phyloP scores from a whole-genome alignment of 2,329 filamentous ascomycete species.

The Xylaria sp. region DNA sequence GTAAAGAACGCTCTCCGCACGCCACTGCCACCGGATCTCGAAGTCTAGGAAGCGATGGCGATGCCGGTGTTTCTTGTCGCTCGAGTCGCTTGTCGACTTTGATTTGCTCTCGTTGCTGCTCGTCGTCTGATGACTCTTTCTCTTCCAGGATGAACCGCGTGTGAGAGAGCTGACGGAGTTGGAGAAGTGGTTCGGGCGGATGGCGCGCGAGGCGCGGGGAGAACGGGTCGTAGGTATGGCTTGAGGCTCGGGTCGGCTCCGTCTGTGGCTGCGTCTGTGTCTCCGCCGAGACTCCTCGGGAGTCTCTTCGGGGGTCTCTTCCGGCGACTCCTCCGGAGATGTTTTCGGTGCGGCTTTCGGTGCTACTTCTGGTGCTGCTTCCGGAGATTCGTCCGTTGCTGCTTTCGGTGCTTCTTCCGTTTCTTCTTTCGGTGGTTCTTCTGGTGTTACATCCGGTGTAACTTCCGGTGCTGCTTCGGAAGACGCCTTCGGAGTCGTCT shows the following conservation, averaged over 20 bases:
- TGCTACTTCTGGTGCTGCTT: no score
- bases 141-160: conserved; percentile 1
- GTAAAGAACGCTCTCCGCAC: conserved; percentile 64
- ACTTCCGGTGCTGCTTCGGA: background rate
- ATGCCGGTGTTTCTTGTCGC: conserved; percentile 52
- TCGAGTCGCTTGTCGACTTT: conserved; percentile 5
- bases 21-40: conserved; percentile 56
- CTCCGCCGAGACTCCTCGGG: background rate
- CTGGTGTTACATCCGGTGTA: no score
- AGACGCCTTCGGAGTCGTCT: background rate
- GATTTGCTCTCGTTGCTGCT: conserved; percentile 2
- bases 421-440: no score
- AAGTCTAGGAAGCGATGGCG: conserved; percentile 66
- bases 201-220: background rate
- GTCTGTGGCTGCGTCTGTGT: background rate
- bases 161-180: conserved; percentile 4
- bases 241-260: background rate
- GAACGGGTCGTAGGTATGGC: background rate
- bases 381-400: no score
- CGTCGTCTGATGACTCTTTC: conserved; percentile 1
- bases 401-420: no score
- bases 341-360: no score
- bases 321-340: no score
- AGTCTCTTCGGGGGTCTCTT: no score
- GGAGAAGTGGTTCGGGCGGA: background rate